Percentiles rank a stretch among this genome's conserved stretches.
phyloP scores from a whole-genome alignment of 140 eudicot species.

The Bidens hawaiensis region DNA sequence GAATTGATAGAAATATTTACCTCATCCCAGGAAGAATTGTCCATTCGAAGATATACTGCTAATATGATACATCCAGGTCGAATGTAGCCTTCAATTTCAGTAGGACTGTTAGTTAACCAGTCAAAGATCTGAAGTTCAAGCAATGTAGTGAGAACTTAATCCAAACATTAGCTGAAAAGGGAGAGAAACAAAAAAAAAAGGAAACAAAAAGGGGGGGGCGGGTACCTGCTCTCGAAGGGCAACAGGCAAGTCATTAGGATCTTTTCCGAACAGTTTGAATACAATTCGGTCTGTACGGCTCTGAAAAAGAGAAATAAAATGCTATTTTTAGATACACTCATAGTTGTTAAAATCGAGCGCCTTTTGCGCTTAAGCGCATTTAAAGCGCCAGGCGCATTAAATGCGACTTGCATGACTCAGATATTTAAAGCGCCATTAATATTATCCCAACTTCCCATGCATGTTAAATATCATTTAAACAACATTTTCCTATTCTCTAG shows the following conservation, averaged over 20 bases:
- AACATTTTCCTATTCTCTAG: too few relatives aligned
- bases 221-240: slow-evolving; percentile 65
- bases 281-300: slow-evolving; percentile 90
- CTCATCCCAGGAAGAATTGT: slow-evolving; percentile 71
- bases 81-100: slow-evolving; percentile 90
- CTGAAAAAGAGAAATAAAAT: slow-evolving; percentile 37
- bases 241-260: slow-evolving; percentile 74
- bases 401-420: too few relatives aligned
- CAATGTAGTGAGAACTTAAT: slow-evolving; percentile 10
- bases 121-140: slow-evolving; percentile 62
- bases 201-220: background rate
- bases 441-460: too few relatives aligned
- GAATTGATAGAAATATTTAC: slow-evolving; percentile 28
- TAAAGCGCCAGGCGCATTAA: too few relatives aligned
- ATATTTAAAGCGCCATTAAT: too few relatives aligned
- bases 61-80: slow-evolving; percentile 92
- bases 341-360: too few relatives aligned
- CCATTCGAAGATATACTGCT: slow-evolving; percentile 77
- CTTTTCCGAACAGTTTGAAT: slow-evolving; percentile 95
- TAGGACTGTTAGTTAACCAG: slow-evolving; percentile 83
- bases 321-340: background rate
- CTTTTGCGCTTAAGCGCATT: too few relatives aligned
- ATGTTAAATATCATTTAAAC: too few relatives aligned
- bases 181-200: too few relatives aligned
- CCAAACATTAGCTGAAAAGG: background rate